Percentiles rank a stretch among this genome's conserved stretches.
phyloP scores from a whole-genome alignment of 129 eudicot genomes.

The Dittrichia graveolens region DNA sequence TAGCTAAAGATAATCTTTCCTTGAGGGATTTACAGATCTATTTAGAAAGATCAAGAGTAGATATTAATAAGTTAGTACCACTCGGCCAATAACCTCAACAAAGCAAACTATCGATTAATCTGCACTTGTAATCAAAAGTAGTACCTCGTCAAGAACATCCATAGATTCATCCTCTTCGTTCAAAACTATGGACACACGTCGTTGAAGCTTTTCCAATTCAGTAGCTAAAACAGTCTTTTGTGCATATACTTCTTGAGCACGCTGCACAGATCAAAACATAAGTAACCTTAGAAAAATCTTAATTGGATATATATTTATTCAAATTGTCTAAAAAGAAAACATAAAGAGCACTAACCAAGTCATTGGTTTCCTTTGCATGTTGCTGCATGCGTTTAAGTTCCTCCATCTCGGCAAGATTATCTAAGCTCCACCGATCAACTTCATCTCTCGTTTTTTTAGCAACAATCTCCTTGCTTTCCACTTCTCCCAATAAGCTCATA shows the following conservation, averaged over 20 bases:
- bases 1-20: constrained; percentile 10
- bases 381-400: constrained; percentile 49
- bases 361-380: constrained; percentile 72
- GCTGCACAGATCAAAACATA: constrained; percentile 42
- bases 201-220: constrained; percentile 59
- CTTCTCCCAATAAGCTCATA: constrained; percentile 54
- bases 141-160: constrained; percentile 62
- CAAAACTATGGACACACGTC: constrained; percentile 58
- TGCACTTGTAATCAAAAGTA: background rate
- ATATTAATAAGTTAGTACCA: background rate
- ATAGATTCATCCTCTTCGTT: constrained; percentile 59
- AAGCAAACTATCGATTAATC: background rate
- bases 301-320: background rate
- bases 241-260: constrained; percentile 64
- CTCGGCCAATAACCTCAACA: background rate
- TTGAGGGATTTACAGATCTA: constrained; percentile 59
- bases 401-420: constrained; percentile 42
- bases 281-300: background rate
- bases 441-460: constrained; percentile 48
- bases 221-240: constrained; percentile 67
- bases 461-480: constrained; percentile 57
- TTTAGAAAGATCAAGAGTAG: background rate
- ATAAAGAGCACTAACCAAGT: constrained; percentile 46
- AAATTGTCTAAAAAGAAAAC: background rate
- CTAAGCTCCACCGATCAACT: constrained; percentile 51